Evolutionary conservation across 2,329 filamentous ascomycete species (phyloP).

Genomic region (Monilinia aucupariae): DNA sequence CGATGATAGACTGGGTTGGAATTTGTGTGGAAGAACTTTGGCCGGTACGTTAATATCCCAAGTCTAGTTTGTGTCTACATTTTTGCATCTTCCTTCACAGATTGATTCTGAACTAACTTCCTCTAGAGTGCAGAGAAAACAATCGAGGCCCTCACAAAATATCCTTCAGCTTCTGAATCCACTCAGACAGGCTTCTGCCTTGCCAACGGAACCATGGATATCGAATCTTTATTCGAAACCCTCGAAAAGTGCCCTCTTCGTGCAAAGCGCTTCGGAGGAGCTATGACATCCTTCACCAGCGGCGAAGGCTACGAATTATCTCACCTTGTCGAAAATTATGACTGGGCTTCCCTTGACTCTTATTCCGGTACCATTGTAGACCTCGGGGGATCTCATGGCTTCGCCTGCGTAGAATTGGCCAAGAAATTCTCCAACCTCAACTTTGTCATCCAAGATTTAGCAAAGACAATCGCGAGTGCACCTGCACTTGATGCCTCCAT

Average conservation of each 20-base stretch:
- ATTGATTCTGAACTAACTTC: not conserved
- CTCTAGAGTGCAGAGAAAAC: slow-evolving; percentile 44
- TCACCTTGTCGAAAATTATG: slow-evolving; percentile 50
- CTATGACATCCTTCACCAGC: slow-evolving; percentile 50
- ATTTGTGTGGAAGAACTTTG: slow-evolving; percentile 51
- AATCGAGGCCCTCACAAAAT: slow-evolving; percentile 40
- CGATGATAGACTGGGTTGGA: slow-evolving; percentile 49
- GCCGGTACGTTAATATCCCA: slow-evolving; percentile 21
- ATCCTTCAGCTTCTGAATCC: slow-evolving; percentile 46
- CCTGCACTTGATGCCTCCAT: slow-evolving; percentile 41
- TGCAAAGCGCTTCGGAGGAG: slow-evolving; percentile 48
- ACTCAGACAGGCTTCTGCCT: slow-evolving; percentile 48
- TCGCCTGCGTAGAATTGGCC: slow-evolving; percentile 51
- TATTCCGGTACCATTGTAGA: slow-evolving; percentile 49
- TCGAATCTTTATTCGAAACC: slow-evolving; percentile 50
- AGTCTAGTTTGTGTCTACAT: not conserved
- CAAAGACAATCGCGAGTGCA: slow-evolving; percentile 43
- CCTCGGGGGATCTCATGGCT: slow-evolving; percentile 53
- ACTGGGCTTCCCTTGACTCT: slow-evolving; percentile 45
- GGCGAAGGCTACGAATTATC: slow-evolving; percentile 52
- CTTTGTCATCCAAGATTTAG: slow-evolving; percentile 52
- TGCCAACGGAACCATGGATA: slow-evolving; percentile 45
- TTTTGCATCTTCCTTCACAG: not conserved
- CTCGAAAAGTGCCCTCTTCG: slow-evolving; percentile 45
- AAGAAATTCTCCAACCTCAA: slow-evolving; percentile 45